phyloP scores from a whole-genome alignment of 1,284 basidiomycete genomes.

The Ganoderma sinense region DNA sequence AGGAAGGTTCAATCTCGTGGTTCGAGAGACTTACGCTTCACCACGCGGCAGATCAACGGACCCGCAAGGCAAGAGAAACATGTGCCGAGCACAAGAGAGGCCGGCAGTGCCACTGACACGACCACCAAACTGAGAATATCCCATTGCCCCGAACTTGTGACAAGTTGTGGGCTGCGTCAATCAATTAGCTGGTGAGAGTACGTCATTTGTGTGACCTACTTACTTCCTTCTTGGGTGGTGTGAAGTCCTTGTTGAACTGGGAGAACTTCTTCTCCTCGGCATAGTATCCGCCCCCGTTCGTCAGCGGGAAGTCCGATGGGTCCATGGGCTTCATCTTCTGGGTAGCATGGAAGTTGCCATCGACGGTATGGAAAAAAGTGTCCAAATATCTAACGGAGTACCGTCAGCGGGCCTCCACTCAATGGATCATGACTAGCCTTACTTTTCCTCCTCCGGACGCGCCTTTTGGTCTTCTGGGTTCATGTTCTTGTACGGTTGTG shows the following conservation, averaged over 20 bases:
- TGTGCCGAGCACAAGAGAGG: background rate
- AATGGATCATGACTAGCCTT: background rate
- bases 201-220: background rate
- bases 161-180: background rate
- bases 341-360: background rate
- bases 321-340: constrained; percentile 1
- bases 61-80: background rate
- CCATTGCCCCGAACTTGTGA: constrained; percentile 13
- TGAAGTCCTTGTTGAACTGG: background rate
- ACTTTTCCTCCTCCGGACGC: background rate
- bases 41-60: background rate
- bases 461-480: constrained; percentile 19
- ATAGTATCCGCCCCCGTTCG: background rate
- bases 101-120: background rate
- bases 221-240: background rate
- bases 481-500: constrained; percentile 34
- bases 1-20: too few species aligned
- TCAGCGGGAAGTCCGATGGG: background rate
- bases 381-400: background rate
- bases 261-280: background rate
- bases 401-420: background rate
- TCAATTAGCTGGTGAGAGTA: background rate
- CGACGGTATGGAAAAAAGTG: background rate
- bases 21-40: background rate
- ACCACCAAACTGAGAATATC: background rate